Base-by-base conservation (phyloP, 108 stramenopile species). In the Pseudonitzschia delicatissima region DNA sequence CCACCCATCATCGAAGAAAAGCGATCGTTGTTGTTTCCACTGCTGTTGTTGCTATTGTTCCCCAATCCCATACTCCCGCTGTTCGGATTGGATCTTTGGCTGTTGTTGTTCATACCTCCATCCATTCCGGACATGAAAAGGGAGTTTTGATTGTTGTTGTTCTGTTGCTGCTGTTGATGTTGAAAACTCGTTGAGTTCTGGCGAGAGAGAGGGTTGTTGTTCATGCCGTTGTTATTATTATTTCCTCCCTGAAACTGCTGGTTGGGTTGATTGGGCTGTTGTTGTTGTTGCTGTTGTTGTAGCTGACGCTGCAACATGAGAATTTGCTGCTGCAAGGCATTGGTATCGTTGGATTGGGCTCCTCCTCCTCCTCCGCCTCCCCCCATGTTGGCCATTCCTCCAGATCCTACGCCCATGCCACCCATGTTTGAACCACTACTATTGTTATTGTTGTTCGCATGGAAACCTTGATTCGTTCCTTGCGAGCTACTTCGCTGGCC, bases 261-360 rank as follows among this genome's bases (percentile, higher is more conserved):
- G 13, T 23, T 21, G 2, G 47, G 21, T 23, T 11, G 5, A 18
- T 45, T 45, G 61, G 5, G 20, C 18, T 65, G 48, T 25, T 65
- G 64, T 31, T 65, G 63, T 15, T 64, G 63, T 51, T 51, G 53
- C 13, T 55, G 53, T 29, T 55, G 31, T 34, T 55, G 53, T 4
- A 74, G 52, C 52, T 74, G 73, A 11, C 73, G 58, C 44, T 74
- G 73, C 26, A 74, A 47, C 48, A 67, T 45, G 6, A 66, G 66
- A 45, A 74, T 74, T 40, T 74, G 66, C 61, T 74, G 73, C 39
- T 68, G 73, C 40, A 74, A 36, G 18, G 67, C 48, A 32, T 25
- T 58, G 9, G 68, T 51, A 47, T 76, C 62, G 27, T 57, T 66
- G 23, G 48, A 49, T 33, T 67, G 48, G 15, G 37, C 66, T 5